Evolutionary conservation across 1,139 yeast genomes (phyloP), one percentile per base, ranked within the genome.

Genomic region (Martiniozyma asiatica): DNA sequence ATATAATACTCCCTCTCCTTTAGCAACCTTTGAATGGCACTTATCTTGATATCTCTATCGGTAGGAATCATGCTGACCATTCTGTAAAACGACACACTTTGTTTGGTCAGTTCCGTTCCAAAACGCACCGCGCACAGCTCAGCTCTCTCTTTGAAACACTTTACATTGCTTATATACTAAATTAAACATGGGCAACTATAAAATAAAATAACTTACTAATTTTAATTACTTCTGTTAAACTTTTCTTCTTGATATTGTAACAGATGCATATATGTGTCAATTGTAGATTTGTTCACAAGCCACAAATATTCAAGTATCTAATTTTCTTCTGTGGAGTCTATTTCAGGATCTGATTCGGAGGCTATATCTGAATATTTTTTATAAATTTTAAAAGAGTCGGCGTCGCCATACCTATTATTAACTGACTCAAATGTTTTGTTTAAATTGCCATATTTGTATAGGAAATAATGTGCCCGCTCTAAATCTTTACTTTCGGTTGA

Each of bases 21-120:
- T 32, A 78, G 47, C 23, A 87, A 63, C 38, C 95, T 65, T 40
- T 68, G 68, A 32, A 85, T 61, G 4, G 95, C 92, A 40, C 69
- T 72, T 30, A 70, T 64, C 47, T 84, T 84, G 55, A 85, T 82
- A 44, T 79, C 81, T 32, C 81, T 55, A 39, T 68, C 74, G 2
- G 85, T 61, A 27, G 94, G 94, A 2, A 87, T 68, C 87, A 81
- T 84, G 30, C n/a, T n/a, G n/a, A n/a, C n/a, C n/a, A n/a, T n/a
- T 29, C n/a, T 23, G 11, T 6, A 24, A 17, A 15, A 22, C 13
- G 4, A 22, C 5, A 6, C 8, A 4, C 5, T 5, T 7, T n/a
- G 2, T 11, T 9, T 10, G 15, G 11, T 24, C 12, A 18, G 26
- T 19, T 19, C 14, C 26, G 14, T n/a, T n/a, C 13, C 10, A 22